Evolutionary conservation across 2,329 filamentous ascomycete genomes (phyloP).

Genomic region (Plectosphaerella sp.): DNA sequence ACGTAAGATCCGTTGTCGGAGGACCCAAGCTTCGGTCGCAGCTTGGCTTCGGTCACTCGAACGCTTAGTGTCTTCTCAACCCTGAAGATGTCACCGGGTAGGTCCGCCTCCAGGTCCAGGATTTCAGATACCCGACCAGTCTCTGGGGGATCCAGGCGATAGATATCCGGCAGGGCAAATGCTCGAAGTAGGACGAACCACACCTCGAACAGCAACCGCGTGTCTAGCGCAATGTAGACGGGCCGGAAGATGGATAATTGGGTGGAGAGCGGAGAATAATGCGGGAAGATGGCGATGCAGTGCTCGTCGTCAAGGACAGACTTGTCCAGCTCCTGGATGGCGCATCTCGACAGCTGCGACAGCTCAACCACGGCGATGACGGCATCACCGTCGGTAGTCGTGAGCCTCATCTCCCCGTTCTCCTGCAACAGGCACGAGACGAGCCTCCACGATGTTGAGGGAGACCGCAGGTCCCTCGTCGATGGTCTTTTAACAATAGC

Average conservation of each 20-base stretch:
- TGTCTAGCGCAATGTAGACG: conserved; percentile 84
- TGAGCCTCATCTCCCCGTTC: conserved; percentile 88
- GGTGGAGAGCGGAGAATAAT: conserved; percentile 73
- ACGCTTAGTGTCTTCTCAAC: conserved; percentile 58
- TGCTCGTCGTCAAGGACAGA: conserved; percentile 91
- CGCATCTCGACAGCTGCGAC: conserved; percentile 81
- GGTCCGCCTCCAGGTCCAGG: conserved; percentile 32
- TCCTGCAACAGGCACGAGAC: conserved; percentile 93
- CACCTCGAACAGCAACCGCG: conserved; percentile 86
- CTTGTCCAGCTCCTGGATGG: conserved; percentile 83
- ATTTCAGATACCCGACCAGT: conserved; percentile 33
- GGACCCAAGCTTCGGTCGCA: conserved; percentile 33
- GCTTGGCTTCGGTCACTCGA: conserved; percentile 58
- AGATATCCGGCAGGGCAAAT: conserved; percentile 88
- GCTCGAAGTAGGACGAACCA: conserved; percentile 92
- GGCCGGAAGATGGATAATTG: conserved; percentile 77
- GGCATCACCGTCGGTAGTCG: conserved; percentile 78
- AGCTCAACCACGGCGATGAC: conserved; percentile 81
- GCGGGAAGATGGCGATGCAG: conserved; percentile 92
- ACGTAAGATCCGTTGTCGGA: conserved; percentile 9
- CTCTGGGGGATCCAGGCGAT: conserved; percentile 52
- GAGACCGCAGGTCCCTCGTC: conserved; percentile 49
- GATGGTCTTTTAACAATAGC: conserved; percentile 54
- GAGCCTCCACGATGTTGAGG: conserved; percentile 68
- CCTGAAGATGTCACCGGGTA: conserved; percentile 49